phyloP scores from a whole-genome alignment of 371 early-diverging fungal genomes.

The Mortierella sp. region DNA sequence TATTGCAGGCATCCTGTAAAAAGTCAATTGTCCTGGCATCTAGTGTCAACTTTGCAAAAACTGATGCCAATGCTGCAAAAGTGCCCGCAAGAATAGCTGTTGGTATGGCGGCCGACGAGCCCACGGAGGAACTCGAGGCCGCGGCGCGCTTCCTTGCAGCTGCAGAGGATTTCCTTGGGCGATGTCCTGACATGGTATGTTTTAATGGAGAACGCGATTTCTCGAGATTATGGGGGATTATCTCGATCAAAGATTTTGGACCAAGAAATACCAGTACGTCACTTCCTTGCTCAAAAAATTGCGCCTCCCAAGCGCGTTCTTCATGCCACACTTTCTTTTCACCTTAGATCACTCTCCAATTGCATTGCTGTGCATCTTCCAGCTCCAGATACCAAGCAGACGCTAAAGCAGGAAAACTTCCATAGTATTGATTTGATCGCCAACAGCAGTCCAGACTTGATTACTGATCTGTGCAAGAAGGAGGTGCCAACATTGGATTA shows the following conservation, averaged over 20 bases:
- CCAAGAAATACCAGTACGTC: background rate
- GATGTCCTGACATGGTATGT: constrained; percentile 41
- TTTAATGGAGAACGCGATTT: too few relatives aligned
- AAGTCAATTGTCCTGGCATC: constrained; percentile 65
- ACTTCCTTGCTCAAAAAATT: background rate
- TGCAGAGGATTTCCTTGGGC: constrained; percentile 46
- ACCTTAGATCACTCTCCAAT: background rate
- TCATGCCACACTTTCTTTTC: constrained; percentile 10
- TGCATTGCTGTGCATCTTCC: background rate
- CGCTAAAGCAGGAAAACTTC: background rate
- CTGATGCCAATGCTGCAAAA: constrained; percentile 81
- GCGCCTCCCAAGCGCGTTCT: too few relatives aligned
- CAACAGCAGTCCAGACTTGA: background rate
- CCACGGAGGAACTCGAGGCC: constrained; percentile 1
- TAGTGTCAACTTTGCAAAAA: constrained; percentile 81
- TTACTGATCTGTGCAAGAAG: too few relatives aligned
- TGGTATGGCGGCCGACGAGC: constrained; percentile 35
- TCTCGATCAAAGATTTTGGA: too few relatives aligned
- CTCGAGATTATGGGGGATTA: too few relatives aligned
- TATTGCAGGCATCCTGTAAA: constrained; percentile 38
- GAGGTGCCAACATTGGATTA: too few relatives aligned
- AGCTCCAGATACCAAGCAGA: constrained; percentile 6
- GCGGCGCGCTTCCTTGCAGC: constrained; percentile 35
- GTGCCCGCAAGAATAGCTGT: constrained; percentile 63
- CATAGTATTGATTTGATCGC: background rate